These are phyloP conservation scores for Globisporangium yorkense DNA, from an alignment of 352 stramenopile species.

Conservation along the genomic window DNA sequence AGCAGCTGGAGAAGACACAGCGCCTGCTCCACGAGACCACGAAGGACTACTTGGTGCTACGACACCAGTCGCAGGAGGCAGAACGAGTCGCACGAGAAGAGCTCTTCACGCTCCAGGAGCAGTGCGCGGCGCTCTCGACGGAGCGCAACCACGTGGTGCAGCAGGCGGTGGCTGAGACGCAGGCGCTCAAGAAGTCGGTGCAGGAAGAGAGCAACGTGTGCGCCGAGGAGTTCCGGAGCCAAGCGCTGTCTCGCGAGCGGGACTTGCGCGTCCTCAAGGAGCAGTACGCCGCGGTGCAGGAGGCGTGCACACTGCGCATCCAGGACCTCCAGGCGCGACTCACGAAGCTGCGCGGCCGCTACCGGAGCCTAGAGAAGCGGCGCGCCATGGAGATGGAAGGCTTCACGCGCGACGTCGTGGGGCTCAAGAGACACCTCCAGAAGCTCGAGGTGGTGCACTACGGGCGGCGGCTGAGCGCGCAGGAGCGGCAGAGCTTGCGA, in stretches of 20 bases:
- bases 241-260: conserved; percentile 51
- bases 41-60: conserved; percentile 71
- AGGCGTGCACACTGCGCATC: conserved; percentile 60
- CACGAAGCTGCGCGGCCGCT: conserved; percentile 51
- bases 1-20: conserved; percentile 49
- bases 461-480: conserved; percentile 31
- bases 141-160: conserved; percentile 37
- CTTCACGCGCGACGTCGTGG: conserved; percentile 60
- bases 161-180: conserved; percentile 39
- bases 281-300: conserved; percentile 71
- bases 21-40: conserved; percentile 60
- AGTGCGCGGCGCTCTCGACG: conserved; percentile 26
- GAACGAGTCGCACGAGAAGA: conserved; percentile 61
- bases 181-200: conserved; percentile 36
- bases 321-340: conserved; percentile 64
- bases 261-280: conserved; percentile 71
- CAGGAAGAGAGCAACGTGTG: conserved; percentile 52
- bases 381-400: conserved; percentile 83
- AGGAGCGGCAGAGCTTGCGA: conserved; percentile 41
- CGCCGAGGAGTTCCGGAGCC: conserved; percentile 45
- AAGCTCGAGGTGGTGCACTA: conserved; percentile 72
- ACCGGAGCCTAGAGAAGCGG: conserved; percentile 56
- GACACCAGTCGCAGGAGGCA: conserved; percentile 56
- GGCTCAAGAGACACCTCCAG: conserved; percentile 59
- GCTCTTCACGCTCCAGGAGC: conserved; percentile 29